Base-by-base conservation (phyloP, 2,329 filamentous ascomycete species). In the Xylariaceae sp. region DNA sequence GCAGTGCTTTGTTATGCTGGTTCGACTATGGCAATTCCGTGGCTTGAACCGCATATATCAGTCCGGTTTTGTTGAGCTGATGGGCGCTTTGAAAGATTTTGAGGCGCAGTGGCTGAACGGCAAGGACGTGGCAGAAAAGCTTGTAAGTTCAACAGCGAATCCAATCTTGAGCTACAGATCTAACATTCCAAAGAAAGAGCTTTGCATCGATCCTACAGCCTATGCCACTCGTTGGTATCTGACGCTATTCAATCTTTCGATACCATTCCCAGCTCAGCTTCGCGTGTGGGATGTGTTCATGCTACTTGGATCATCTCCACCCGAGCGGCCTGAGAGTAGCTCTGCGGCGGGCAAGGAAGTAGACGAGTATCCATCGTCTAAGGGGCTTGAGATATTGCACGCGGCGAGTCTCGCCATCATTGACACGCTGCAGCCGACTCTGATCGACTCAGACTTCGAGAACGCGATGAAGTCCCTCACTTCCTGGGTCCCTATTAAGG, bases 241-340 rank as follows among this genome's bases (percentile, higher is more conserved):
- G 45, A 99, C 94, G 2, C 79, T 99, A 7, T 99, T 99, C 81
- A 97, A 97, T 73, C 88, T 97, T 67, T 95, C 91, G 13, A 90
- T 99, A 45, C 94, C 94, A 0, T 99, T 97, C 66, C 83, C 91
- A 0, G 92, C 93, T 3, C 94, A 97, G 72, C 85, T 99, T 29
- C 88, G 94, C 42, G 89, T 99, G 13, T 99, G 94, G 94, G 94
- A 99, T 68, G 89, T 97, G 1, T 97, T 97, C 73, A 91, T 99
- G 83, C 84, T 99, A 11, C 83, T 97, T 10, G 94, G 93, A 40
- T 91, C 93, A 63, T 80, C 81, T 8, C 78, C 85, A n/a, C 77
- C 80, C n/a, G 62, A 68, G 21, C 44, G 57, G 11, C 18, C 60
- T 2, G 51, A 63, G 18, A 32, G 54, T 7, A 48, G 51, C 11